Evolutionary conservation across 352 stramenopile genomes (phyloP).

Genomic region (Hyaloperonospora arabidopsidis): DNA sequence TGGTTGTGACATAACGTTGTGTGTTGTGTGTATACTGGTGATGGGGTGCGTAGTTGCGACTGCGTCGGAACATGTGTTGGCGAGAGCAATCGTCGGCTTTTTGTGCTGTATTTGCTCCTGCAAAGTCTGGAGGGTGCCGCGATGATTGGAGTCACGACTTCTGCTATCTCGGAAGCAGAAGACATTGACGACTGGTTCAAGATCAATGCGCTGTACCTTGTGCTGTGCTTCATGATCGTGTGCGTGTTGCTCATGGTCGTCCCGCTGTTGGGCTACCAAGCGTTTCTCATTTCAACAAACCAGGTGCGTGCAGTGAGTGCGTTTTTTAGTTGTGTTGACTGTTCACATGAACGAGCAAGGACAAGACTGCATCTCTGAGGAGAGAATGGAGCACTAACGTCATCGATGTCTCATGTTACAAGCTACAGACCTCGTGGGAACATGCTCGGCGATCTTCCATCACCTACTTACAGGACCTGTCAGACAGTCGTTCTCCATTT

Average conservation of each 20-base stretch:
- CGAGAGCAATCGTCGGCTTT: constrained; percentile 56
- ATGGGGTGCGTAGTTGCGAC: constrained; percentile 44
- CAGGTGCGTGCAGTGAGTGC: constrained; percentile 20
- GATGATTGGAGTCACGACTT: constrained; percentile 44
- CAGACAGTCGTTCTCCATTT: constrained; percentile 55
- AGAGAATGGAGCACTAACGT: neutral
- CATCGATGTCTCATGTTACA: constrained; percentile 1
- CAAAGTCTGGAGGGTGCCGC: constrained; percentile 44
- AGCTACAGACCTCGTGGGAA: constrained; percentile 57
- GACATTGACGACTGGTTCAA: constrained; percentile 65
- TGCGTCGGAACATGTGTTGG: constrained; percentile 72
- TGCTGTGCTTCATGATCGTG: constrained; percentile 52
- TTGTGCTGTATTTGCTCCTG: constrained; percentile 56
- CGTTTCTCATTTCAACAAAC: constrained; percentile 65
- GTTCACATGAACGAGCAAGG: neutral
- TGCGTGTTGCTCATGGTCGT: constrained; percentile 52
- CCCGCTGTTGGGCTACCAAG: constrained; percentile 59
- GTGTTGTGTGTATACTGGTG: neutral
- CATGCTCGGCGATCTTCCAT: constrained; percentile 56
- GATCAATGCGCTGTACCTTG: constrained; percentile 57
- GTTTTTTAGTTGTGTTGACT: too few relatives aligned
- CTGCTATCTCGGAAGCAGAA: constrained; percentile 44
- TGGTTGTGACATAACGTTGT: neutral
- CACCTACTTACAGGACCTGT: constrained; percentile 63
- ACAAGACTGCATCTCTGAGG: neutral